phyloP scores from a whole-genome alignment of 352 stramenopile genomes.

The Pythium coloratum region DNA sequence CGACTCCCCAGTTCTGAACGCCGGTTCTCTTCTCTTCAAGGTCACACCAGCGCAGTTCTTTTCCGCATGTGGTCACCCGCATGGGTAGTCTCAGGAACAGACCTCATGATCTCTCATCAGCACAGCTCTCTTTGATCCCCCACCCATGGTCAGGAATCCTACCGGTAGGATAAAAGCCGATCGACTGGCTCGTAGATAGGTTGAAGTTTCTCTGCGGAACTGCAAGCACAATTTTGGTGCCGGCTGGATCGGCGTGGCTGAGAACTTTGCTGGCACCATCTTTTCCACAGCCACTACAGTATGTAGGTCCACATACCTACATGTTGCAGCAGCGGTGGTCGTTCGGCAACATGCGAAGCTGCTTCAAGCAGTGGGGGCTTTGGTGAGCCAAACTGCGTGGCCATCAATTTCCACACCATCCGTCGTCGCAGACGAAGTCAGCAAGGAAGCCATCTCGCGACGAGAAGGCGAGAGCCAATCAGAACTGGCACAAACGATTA shows the following conservation, averaged over 20 bases:
- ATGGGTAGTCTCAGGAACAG: neutral
- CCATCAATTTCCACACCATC: conserved; percentile 3
- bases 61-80: neutral
- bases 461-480: conserved; percentile 4
- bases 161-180: neutral
- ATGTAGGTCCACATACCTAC: neutral
- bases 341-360: neutral
- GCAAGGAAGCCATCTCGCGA: neutral
- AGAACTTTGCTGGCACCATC: conserved; percentile 6
- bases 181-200: conserved; percentile 3
- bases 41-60: neutral
- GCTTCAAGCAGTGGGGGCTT: neutral
- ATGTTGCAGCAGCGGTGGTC: neutral
- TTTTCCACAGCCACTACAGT: neutral
- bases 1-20: neutral
- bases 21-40: neutral
- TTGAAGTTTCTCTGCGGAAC: conserved; percentile 20
- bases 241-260: neutral
- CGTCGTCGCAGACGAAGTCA: conserved; percentile 6
- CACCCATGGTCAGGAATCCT: neutral
- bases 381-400: neutral
- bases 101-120: conserved; percentile 2
- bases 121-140: conserved; percentile 1
- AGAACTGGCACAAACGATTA: conserved; percentile 18
- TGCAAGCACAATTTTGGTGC: conserved; percentile 5